A percentile compares a stretch with the other conserved stretches of the same genome.
phyloP scores from a whole-genome alignment of 306 rosid genomes.

The Sphenostylis stenocarpa region DNA sequence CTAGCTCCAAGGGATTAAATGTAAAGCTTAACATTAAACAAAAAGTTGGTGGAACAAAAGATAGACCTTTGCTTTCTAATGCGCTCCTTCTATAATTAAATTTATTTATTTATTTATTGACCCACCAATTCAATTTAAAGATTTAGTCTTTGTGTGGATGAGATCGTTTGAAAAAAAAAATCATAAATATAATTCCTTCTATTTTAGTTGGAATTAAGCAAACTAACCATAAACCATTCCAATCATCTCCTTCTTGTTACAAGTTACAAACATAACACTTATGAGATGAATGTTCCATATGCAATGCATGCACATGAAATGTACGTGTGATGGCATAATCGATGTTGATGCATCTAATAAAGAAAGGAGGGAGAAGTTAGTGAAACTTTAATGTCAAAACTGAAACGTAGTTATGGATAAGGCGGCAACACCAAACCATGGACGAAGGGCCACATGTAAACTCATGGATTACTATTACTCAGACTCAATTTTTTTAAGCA shows the following conservation, averaged over 20 bases:
- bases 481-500: neutral
- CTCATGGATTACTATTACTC: neutral
- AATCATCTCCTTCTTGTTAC: too few species aligned
- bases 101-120: neutral
- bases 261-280: too few species aligned
- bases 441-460: neutral
- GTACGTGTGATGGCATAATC: neutral
- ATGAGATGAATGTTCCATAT: neutral
- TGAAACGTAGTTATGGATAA: neutral
- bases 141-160: too few species aligned
- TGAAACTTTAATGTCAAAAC: neutral
- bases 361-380: neutral
- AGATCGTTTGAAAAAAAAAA: too few species aligned
- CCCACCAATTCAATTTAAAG: neutral
- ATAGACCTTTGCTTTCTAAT: neutral
- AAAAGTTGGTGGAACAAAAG: neutral
- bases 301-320: neutral
- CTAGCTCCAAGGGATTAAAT: slow-evolving; percentile 4
- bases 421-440: slow-evolving; percentile 32
- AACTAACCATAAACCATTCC: too few species aligned
- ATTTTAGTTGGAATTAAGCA: too few species aligned
- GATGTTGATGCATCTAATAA: slow-evolving; percentile 13
- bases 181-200: too few species aligned
- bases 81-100: neutral
- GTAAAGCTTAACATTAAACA: neutral